Percentiles rank a stretch among this genome's conserved stretches.
phyloP scores from a whole-genome alignment of 257 asterid species.

The Solanum rostratum region DNA sequence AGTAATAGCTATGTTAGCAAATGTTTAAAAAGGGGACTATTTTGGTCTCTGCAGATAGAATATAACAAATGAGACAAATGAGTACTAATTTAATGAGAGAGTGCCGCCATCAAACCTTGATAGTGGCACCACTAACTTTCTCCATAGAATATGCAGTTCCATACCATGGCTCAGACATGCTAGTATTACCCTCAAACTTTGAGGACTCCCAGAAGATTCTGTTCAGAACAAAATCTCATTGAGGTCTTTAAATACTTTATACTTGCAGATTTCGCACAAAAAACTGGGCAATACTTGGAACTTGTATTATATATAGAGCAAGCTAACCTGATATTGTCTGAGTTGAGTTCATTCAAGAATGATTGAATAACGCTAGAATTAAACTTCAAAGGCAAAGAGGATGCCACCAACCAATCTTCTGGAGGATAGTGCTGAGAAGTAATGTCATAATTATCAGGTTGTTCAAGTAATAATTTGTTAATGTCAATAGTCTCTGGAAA shows the following conservation, averaged over 20 bases:
- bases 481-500: not conserved
- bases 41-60: not conserved
- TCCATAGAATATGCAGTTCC: conserved; percentile 78
- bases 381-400: conserved; percentile 79
- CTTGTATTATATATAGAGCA: not conserved
- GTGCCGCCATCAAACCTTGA: conserved; percentile 54
- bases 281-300: not conserved
- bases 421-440: conserved; percentile 71
- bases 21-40: not conserved
- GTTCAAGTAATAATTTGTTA: not conserved
- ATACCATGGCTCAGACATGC: conserved; percentile 83
- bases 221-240: conserved; percentile 4
- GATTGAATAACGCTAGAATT: conserved; percentile 43
- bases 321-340: conserved; percentile 58
- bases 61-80: conserved; percentile 1
- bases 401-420: conserved; percentile 87
- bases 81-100: not conserved
- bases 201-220: conserved; percentile 97
- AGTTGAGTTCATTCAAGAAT: conserved; percentile 69
- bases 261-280: not conserved
- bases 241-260: not conserved
- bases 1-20: not conserved
- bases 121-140: conserved; percentile 40
- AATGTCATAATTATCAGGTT: not conserved
- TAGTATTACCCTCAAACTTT: conserved; percentile 62